Evolutionary conservation across 306 rosid genomes (phyloP).

Genomic region (Mimosa pudica): DNA sequence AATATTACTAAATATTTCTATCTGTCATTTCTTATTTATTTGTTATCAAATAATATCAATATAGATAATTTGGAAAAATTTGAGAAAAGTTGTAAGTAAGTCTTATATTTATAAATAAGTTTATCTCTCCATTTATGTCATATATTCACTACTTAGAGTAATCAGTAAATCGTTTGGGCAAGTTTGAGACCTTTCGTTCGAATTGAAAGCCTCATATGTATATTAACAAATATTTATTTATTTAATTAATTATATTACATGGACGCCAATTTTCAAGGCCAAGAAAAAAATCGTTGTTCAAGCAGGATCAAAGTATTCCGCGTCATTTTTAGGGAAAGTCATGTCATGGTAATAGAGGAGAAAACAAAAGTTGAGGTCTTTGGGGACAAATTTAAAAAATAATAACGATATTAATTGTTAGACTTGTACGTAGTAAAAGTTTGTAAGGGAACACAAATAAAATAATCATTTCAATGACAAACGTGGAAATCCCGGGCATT

Average conservation of each 20-base stretch:
- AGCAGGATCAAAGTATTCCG: not conserved
- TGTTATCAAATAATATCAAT: too few relatives aligned
- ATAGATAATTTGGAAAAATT: too few relatives aligned
- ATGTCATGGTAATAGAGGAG: not conserved
- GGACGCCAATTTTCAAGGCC: not conserved
- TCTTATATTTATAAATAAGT: too few relatives aligned
- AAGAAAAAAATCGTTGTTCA: not conserved
- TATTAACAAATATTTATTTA: not conserved
- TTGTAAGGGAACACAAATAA: not conserved
- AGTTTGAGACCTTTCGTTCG: not conserved
- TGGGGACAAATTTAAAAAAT: too few relatives aligned
- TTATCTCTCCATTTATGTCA: too few relatives aligned
- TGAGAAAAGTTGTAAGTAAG: too few relatives aligned
- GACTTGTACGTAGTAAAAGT: too few relatives aligned
- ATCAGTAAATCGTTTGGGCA: not conserved
- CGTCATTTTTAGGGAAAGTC: not conserved
- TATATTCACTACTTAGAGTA: too few relatives aligned
- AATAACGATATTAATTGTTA: too few relatives aligned
- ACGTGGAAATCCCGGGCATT: too few relatives aligned
- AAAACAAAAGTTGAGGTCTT: not conserved
- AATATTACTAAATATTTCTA: too few relatives aligned
- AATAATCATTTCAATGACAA: not conserved
- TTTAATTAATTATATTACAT: not conserved
- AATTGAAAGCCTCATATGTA: not conserved
- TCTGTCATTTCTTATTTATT: too few relatives aligned